A percentile compares a stretch with the other conserved stretches of the same genome.
Evolutionary conservation across 2,329 filamentous ascomycete genomes (phyloP).

Genomic region (Davidsoniella neocaledoniae): DNA sequence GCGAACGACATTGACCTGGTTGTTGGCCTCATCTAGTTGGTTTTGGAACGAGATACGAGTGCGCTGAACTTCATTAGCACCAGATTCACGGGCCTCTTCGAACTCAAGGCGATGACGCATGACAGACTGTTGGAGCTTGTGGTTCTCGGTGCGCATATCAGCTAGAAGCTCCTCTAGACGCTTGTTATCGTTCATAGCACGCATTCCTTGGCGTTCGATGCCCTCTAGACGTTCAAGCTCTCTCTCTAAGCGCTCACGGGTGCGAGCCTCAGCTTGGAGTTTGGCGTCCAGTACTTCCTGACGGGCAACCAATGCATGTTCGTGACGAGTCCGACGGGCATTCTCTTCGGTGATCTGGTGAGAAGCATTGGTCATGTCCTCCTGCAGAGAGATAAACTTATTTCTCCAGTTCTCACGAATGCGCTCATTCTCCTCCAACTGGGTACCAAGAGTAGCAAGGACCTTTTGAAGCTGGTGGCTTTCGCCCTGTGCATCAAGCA

Average conservation of each 20-base stretch:
- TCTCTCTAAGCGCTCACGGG: slow-evolving; percentile 47
- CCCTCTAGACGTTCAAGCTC: slow-evolving; percentile 49
- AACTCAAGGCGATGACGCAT: slow-evolving; percentile 65
- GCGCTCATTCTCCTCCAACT: slow-evolving; percentile 72
- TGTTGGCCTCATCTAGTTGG: slow-evolving; percentile 69
- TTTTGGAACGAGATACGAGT: slow-evolving; percentile 62
- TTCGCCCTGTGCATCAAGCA: slow-evolving; percentile 32
- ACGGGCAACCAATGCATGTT: slow-evolving; percentile 61
- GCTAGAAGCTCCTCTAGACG: slow-evolving; percentile 37
- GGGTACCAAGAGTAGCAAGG: slow-evolving; percentile 55
- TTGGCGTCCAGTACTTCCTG: slow-evolving; percentile 65
- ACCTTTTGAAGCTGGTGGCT: slow-evolving; percentile 61
- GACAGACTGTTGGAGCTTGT: slow-evolving; percentile 52
- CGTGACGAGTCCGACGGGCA: slow-evolving; percentile 58
- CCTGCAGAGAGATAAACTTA: slow-evolving; percentile 73
- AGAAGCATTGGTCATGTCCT: slow-evolving; percentile 68
- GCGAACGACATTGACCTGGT: slow-evolving; percentile 69
- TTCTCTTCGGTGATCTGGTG: slow-evolving; percentile 73
- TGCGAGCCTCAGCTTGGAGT: slow-evolving; percentile 57
- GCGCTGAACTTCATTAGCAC: slow-evolving; percentile 63
- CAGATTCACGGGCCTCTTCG: slow-evolving; percentile 66
- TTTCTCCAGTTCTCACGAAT: slow-evolving; percentile 68
- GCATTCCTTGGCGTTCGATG: slow-evolving; percentile 48
- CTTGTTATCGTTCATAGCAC: slow-evolving; percentile 45
- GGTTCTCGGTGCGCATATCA: slow-evolving; percentile 49